Base-by-base conservation (phyloP, 169 alveolate species). In the Plasmodium reichenowi region DNA sequence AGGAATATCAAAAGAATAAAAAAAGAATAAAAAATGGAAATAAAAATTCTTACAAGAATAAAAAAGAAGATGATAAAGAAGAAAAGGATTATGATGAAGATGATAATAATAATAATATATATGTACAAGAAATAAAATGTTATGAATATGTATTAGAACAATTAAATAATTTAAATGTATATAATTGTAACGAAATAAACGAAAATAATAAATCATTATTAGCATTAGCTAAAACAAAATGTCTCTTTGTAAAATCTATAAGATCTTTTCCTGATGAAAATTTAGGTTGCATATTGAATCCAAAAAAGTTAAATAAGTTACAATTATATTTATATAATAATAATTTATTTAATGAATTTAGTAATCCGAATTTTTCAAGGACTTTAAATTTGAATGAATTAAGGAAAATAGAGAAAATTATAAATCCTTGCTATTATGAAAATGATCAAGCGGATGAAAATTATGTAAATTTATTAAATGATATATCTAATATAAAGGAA, bases 141-240 rank as follows among this genome's bases (percentile, higher is more conserved):
- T 93, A 94, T 92, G 93, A 91, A 58, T 94, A 72, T 58, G 95
- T 94, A 52, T 78, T 94, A 29, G 72, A 91, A 26, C 94, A 94
- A 87, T 63, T 94, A 47, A 92, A 93, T 80, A 59, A 92, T 56
- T 80, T 94, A 38, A 95, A 93, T 63, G 45, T 93, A 43, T 93
- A 92, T 29, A 94, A 85, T 24, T 94, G 96, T 68, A 95, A 93
- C 56, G 87, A 86, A 43, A 93, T 93, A 87, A 95, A 95, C 58
- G 96, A 94, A 56, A 89, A 89, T 15, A 93, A 93, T 60, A 89
- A 95, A 88, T 89, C 96, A 9, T 86, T 94, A 47, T 86, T 94
- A 59, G 96, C 96, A 22, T 78, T 94, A 63, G 96, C 96, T 32
- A 94, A 93, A 88, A 94, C 96, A 9, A 94, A 93, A 76, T 94